These are phyloP conservation scores for Flaveria ramosissima DNA, from an alignment of 129 eudicot species.

Conservation along the genomic window DNA sequence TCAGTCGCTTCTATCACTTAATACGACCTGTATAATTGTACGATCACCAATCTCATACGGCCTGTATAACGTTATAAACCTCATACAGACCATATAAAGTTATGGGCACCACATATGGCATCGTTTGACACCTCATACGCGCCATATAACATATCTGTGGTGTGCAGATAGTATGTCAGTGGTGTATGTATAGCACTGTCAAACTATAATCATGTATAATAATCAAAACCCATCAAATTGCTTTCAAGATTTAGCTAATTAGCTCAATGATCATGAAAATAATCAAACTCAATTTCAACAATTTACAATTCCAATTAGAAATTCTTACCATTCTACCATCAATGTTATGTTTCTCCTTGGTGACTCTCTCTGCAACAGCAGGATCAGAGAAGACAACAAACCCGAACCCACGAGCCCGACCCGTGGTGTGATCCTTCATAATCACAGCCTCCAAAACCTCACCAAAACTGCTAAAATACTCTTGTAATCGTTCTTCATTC, in stretches of 20 bases:
- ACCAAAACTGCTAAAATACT: conserved; percentile 59
- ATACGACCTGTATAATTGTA: no score
- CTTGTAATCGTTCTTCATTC: conserved; percentile 62
- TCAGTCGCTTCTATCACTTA: no score
- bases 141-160: no score
- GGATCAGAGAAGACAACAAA: conserved; percentile 74
- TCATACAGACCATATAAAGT: no score
- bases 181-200: no score
- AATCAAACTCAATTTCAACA: neutral
- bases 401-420: conserved; percentile 76
- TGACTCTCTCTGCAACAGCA: conserved; percentile 56
- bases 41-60: no score
- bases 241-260: neutral
- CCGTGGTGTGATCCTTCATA: conserved; percentile 72
- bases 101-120: no score
- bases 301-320: neutral
- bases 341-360: conserved; percentile 61
- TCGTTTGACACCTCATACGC: no score
- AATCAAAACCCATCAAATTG: neutral
- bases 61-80: no score
- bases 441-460: conserved; percentile 75
- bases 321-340: conserved; percentile 67
- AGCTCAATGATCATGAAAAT: neutral
- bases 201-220: no score
- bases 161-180: no score